Evolutionary conservation across 192 early-diverging fungal genomes (phyloP).

Genomic region (Podila horticola): DNA sequence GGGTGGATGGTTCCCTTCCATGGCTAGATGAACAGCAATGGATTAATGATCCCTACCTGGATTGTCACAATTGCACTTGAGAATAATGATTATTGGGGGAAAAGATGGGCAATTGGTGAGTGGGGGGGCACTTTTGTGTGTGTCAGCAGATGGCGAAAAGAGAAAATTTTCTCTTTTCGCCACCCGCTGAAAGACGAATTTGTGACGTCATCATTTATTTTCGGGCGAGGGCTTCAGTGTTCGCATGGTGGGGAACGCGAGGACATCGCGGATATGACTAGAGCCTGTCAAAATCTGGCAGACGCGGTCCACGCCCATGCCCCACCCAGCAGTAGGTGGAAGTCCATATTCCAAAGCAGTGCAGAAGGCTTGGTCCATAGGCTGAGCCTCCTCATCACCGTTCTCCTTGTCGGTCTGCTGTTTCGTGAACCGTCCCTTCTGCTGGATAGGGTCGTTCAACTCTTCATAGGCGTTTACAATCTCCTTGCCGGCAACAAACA

Average conservation of each 20-base stretch:
- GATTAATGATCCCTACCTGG: not conserved
- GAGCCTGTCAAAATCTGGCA: conserved; percentile 74
- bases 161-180: not conserved
- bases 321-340: conserved; percentile 92
- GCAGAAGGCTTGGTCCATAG: conserved; percentile 77
- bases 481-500: conserved; percentile 82
- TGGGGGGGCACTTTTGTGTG: not conserved
- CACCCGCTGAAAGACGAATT: too few relatives aligned
- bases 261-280: conserved; percentile 81
- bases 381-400: conserved; percentile 83
- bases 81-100: not conserved
- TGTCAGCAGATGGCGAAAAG: not conserved
- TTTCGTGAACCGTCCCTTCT: conserved; percentile 69
- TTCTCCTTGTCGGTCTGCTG: conserved; percentile 70
- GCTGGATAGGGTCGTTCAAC: conserved; percentile 87
- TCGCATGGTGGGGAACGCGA: conserved; percentile 75
- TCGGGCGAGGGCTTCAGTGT: conserved; percentile 18
- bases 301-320: conserved; percentile 89
- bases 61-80: not conserved
- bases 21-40: too few relatives aligned
- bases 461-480: conserved; percentile 91
- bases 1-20: not conserved
- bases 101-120: too few relatives aligned
- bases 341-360: conserved; percentile 84
- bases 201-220: conserved; percentile 4